Evolutionary conservation across 148 eudicot genomes (phyloP).

Genomic region (Cornus kousa): DNA sequence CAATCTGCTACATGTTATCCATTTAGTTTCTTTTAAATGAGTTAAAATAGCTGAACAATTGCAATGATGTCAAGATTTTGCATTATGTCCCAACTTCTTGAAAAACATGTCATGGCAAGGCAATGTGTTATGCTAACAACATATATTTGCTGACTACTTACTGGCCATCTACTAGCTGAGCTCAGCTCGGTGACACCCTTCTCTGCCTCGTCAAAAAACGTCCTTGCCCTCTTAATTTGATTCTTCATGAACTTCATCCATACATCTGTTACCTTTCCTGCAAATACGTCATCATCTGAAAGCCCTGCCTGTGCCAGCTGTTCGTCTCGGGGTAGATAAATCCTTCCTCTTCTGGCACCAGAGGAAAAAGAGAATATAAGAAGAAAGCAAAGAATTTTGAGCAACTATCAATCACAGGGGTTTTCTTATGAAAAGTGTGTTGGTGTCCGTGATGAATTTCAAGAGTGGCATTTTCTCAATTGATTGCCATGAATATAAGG

Average conservation of each 20-base stretch:
- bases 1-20: not conserved
- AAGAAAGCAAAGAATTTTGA: no score
- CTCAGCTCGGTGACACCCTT: no score
- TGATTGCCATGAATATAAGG: not conserved
- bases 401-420: not conserved
- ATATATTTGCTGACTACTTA: not conserved
- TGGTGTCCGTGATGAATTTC: no score
- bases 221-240: no score
- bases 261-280: no score
- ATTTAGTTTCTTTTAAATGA: not conserved
- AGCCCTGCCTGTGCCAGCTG: no score
- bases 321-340: slow-evolving; percentile 94
- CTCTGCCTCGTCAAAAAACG: no score
- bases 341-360: slow-evolving; percentile 90
- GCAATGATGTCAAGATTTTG: not conserved
- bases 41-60: not conserved
- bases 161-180: no score
- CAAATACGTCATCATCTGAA: no score
- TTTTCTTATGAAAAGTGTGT: not conserved
- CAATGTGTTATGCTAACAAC: not conserved
- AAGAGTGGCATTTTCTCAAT: not conserved
- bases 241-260: no score
- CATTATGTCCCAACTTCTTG: no score
- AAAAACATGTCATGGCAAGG: not conserved
- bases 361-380: slow-evolving; percentile 12